Percentiles rank a stretch among this genome's conserved stretches.
Conservation (phyloP, 1,139 yeast genomes). For the Suhomyces coccinellae region DNA sequence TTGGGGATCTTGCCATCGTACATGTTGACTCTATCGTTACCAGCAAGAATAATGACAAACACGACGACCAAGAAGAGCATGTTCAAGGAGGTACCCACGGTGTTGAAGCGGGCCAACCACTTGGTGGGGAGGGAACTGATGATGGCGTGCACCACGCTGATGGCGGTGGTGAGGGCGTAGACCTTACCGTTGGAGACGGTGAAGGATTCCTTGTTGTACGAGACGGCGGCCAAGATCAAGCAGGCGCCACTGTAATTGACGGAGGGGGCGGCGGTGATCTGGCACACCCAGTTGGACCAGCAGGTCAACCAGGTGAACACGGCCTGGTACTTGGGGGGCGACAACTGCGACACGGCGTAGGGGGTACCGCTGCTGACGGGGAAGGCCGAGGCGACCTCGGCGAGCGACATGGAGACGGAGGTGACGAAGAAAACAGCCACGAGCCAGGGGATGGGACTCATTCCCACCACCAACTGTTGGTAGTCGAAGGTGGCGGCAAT, state of each 20-base stretch:
- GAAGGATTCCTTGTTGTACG: constrained; percentile 24
- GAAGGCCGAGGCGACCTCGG: constrained; percentile 49
- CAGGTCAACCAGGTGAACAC: constrained; percentile 44
- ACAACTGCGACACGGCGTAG: constrained; percentile 50
- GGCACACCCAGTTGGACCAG: constrained; percentile 47
- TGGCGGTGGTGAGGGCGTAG: constrained; percentile 37
- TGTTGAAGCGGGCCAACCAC: constrained; percentile 57
- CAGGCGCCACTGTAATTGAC: constrained; percentile 62
- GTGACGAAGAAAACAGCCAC: constrained; percentile 51
- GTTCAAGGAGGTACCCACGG: constrained; percentile 53
- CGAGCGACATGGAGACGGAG: constrained; percentile 51
- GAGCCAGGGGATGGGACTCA: constrained; percentile 56
- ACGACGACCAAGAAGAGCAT: constrained; percentile 54
- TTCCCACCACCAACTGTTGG: constrained; percentile 53
- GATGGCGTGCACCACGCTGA: constrained; percentile 51
- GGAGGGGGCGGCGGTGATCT: constrained; percentile 61
- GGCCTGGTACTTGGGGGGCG: constrained; percentile 55
- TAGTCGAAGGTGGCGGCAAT: constrained; percentile 59
- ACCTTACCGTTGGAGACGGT: constrained; percentile 21
- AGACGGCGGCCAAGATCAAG: constrained; percentile 57
- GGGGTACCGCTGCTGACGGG: constrained; percentile 54
- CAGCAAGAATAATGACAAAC: constrained; percentile 58
- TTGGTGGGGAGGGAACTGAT: constrained; percentile 55
- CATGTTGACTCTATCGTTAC: constrained; percentile 40
- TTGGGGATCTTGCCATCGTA: constrained; percentile 34